Base-by-base conservation (phyloP, 225 moss, liverwort and hornwort species). In the Sphagnum tenellum region DNA sequence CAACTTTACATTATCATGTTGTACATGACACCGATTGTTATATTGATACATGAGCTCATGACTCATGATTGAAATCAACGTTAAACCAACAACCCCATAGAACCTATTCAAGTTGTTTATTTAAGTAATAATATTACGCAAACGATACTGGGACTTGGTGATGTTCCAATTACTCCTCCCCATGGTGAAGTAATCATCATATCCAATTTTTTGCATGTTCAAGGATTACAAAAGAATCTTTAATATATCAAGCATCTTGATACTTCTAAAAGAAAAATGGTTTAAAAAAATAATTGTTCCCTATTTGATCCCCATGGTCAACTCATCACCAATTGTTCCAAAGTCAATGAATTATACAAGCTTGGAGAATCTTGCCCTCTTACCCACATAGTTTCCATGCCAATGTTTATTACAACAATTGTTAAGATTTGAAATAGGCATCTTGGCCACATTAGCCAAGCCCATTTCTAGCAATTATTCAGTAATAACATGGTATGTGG, bases 271-370 rank as follows among this genome's bases (percentile, higher is more conserved):
- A 11, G 8, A 7, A 11, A 55, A 55, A 7, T 55, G 54, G n/a
- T n/a, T n/a, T n/a, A n/a, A n/a, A n/a, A n/a, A n/a, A 55, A 55
- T 55, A n/a, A n/a, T 55, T 55, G 54, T 55, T 55, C 54, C 54
- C 54, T 55, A 55, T 7, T 7, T 29, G 54, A 55, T 2, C 2
- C 54, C 2, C 11, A 55, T 29, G 11, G 54, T 55, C 54, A 55
- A 55, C 11, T 55, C 11, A 55, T 55, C 7, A 11, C 54, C 54
- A 55, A 55, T 7, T 55, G 11, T 11, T 55, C 1, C 54, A 55
- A 55, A 55, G 54, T 11, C 54, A 55, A 55, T 11, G 54, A 55
- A 1, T 55, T 55, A 2, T 7, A 55, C 54, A 55, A 55, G 54
- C 54, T 55, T 55, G 11, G 54, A 55, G 54, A 55, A 55, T 55